phyloP scores from a whole-genome alignment of 208 protist genomes.

The Trichomonas gallinae region DNA sequence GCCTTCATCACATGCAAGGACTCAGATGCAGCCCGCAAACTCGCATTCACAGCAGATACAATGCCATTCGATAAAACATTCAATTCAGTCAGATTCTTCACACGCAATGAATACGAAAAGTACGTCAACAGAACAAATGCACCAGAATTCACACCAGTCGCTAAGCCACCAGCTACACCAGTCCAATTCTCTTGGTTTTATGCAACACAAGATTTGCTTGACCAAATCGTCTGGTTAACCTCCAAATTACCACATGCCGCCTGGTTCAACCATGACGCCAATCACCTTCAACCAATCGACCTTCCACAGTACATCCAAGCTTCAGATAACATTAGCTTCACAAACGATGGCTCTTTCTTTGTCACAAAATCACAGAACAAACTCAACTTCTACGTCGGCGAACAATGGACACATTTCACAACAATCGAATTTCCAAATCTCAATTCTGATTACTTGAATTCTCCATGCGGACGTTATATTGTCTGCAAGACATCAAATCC shows the following conservation, averaged over 20 bases:
- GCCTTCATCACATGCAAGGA: neutral
- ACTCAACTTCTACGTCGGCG: neutral
- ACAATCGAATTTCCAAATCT: neutral
- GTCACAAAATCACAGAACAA: neutral
- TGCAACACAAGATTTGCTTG: neutral
- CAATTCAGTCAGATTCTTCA: neutral
- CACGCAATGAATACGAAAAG: neutral
- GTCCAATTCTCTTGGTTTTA: neutral
- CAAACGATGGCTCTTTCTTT: neutral
- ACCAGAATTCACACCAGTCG: neutral
- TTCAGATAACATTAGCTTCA: neutral
- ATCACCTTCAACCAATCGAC: neutral
- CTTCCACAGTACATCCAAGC: neutral
- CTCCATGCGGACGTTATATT: neutral
- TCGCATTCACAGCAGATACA: neutral
- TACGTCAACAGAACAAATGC: neutral
- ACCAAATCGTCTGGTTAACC: neutral
- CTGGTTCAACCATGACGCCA: neutral
- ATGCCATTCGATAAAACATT: neutral
- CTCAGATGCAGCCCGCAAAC: neutral
- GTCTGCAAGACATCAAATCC: neutral
- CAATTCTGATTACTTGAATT: neutral
- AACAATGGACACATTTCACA: neutral
- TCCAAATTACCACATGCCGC: neutral
- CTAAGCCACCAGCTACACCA: neutral